Conservation (phyloP, 495 filamentous ascomycete species). For the Penicillium crystallinum region DNA sequence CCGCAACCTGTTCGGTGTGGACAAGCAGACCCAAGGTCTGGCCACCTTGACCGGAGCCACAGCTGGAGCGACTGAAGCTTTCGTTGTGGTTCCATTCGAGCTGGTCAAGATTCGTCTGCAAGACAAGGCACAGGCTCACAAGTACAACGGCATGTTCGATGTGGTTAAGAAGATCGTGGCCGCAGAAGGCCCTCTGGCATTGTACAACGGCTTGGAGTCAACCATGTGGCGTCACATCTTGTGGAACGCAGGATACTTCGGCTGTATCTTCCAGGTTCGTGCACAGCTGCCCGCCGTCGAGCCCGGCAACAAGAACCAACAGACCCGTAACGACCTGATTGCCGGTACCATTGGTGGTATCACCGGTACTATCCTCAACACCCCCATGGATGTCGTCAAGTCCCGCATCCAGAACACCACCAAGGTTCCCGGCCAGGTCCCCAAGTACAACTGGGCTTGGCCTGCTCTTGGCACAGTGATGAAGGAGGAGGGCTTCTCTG, state of each 20-base stretch:
- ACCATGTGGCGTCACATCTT: constrained; percentile 96
- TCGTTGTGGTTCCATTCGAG: constrained; percentile 93
- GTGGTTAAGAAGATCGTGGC: constrained; percentile 78
- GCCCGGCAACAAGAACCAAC: constrained; percentile 63
- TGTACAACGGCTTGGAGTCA: constrained; percentile 95
- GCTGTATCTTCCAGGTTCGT: constrained; percentile 94
- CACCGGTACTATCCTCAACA: constrained; percentile 90
- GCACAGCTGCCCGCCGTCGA: constrained; percentile 69
- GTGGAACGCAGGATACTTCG: constrained; percentile 98
- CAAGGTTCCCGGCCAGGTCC: constrained; percentile 68
- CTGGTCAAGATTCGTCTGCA: constrained; percentile 95
- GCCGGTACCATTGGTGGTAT: constrained; percentile 86
- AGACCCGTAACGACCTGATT: constrained; percentile 81
- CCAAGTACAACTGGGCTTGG: constrained; percentile 99
- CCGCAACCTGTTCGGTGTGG: constrained; percentile 70
- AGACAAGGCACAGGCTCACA: constrained; percentile 87
- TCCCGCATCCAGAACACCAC: constrained; percentile 90
- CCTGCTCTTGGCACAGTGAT: constrained; percentile 77
- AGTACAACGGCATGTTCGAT: constrained; percentile 93
- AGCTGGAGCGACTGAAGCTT: constrained; percentile 91
- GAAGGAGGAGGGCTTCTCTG: constrained; percentile 87
- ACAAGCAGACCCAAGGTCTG: constrained; percentile 84
- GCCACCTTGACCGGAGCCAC: constrained; percentile 90
- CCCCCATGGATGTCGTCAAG: constrained; percentile 97
- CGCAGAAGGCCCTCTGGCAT: constrained; percentile 75